Base-by-base conservation (phyloP, 768 basidiomycete species). In the Xerocomus spinulosus region DNA sequence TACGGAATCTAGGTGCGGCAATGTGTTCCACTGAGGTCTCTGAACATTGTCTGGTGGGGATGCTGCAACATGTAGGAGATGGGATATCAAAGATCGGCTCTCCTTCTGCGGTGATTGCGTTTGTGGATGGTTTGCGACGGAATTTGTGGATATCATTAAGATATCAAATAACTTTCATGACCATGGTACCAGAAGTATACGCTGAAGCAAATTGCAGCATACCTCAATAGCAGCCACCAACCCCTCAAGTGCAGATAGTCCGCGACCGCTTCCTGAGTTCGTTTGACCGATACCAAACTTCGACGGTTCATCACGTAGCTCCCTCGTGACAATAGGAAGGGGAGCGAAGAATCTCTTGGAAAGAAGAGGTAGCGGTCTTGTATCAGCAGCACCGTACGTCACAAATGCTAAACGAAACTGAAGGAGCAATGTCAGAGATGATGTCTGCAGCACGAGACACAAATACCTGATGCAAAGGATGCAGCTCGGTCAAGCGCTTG, bases 201-300 rank as follows among this genome's bases (percentile, higher is more conserved):
- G 26, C 3, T n/a, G 17, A 39, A 21, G 36, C 17, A n/a, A n/a
- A 35, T 13, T n/a, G 14, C 3, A 12, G 18, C 69, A 45, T 44
- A 86, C 85, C 73, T 88, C 85, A 20, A 87, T 64, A 26, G 80
- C 81, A 15, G 85, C 81, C 13, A 84, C 81, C 12, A 86, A 62
- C 8, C 82, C 87, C 49, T 89, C 87, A 7, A 89, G 66, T 4
- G 82, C 81, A 23, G 83, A 82, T 76, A 86, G 75, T 1, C 85
- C 85, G 24, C 62, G 62, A 8, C 61, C 57, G 1, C 73, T 73
- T 6, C 76, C 76, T 8, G 73, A 73, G 37, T 70, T 72, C 1
- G 79, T 79, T 48, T 72, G 67, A 3, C 85, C 85, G 15, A 87
- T 70, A 2, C 82, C 84, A 6, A 83, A 64, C 26, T 71, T 74